Base-by-base conservation (phyloP, 768 basidiomycete genomes). In the Pisolithus marmoratus region DNA sequence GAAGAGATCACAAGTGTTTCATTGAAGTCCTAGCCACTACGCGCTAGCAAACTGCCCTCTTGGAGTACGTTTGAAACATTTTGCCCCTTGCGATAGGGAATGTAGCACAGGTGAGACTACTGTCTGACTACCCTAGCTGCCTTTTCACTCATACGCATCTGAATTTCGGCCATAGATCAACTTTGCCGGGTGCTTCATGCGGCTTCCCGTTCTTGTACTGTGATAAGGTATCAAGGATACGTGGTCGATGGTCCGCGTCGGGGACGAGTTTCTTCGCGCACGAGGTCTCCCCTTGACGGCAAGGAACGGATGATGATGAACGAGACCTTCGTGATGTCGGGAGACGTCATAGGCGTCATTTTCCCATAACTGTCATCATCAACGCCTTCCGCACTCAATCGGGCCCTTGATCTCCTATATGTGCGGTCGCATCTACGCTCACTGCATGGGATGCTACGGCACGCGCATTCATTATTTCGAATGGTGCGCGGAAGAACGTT, bases 401-500 rank as follows among this genome's bases (percentile, higher is more conserved):
- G 8, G 60, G 61, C 3, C 41, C 65, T 3, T 50, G 34, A 23
- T 57, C 57, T 1, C 49, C 70, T 0, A 61, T 70, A 7, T 64
- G 72, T 24, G 69, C 73, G 0, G 79, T 94, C 8, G 78, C 77
- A 0, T 70, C 77, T 8, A 76, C 81, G 26, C 90, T 91, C 59
- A 64, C 74, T 15, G 79, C 87, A 20, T 99, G 94, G 91, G 82
- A 92, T 57, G 78, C 80, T 15, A 84, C 87, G 0, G 90, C 95
- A 1, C 79, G 83, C 51, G 92, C 93, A 8, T 97, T 98, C 76
- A 97, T 97, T 94, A 17, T 99, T 99, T 71, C 95, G 98, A 98
- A 67, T 78, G 98, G 23, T 87, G 94, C 7, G 83, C 91, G 1
- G 91, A 1, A 79, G 85, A 14, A 71, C 76, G 1, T 94, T 96